Percentiles rank a stretch among this genome's conserved stretches.
These are phyloP conservation scores for Diaporthe vexans DNA, from an alignment of 2,329 filamentous ascomycete genomes.

Conservation along the genomic window DNA sequence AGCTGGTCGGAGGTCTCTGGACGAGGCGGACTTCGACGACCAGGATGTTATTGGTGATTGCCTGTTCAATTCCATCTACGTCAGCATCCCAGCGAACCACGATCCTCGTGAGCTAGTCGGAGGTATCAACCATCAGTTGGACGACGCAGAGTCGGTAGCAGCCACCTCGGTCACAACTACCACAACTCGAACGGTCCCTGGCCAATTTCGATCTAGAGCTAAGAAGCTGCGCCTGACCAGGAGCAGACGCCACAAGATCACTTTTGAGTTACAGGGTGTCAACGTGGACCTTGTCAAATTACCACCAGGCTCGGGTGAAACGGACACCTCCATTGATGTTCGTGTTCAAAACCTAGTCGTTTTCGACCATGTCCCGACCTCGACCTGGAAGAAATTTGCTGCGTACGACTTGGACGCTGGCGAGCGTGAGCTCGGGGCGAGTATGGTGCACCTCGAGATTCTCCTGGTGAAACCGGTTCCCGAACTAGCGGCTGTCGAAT, in stretches of 20 bases:
- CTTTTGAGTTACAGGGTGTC: conserved; percentile 90
- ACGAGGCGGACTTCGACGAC: conserved; percentile 76
- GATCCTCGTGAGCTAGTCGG: conserved; percentile 86
- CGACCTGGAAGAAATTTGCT: conserved; percentile 98
- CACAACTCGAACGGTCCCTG: conserved; percentile 62
- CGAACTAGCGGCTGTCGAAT: conserved; percentile 88
- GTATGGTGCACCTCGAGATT: conserved; percentile 91
- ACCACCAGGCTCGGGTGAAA: conserved; percentile 82
- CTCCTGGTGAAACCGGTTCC: conserved; percentile 89
- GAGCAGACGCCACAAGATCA: conserved; percentile 94
- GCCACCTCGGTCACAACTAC: conserved; percentile 78
- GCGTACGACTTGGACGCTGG: conserved; percentile 92
- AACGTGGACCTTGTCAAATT: conserved; percentile 87
- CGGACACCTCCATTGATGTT: conserved; percentile 88
- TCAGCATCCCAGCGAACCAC: conserved; percentile 87
- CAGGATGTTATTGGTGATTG: conserved; percentile 94
- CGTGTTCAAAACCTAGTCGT: conserved; percentile 87
- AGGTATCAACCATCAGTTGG: conserved; percentile 90
- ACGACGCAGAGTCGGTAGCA: conserved; percentile 92
- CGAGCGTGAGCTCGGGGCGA: conserved; percentile 86
- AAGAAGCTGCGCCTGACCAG: conserved; percentile 81
- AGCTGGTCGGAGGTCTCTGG: conserved; percentile 67
- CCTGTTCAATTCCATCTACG: conserved; percentile 98
- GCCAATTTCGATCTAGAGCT: conserved; percentile 56
- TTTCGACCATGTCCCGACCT: conserved; percentile 93